A percentile compares a stretch with the other conserved stretches of the same genome.
These are phyloP conservation scores for Tolypocladium pustulatum DNA, from an alignment of 2,329 filamentous ascomycete species.

Conservation along the genomic window DNA sequence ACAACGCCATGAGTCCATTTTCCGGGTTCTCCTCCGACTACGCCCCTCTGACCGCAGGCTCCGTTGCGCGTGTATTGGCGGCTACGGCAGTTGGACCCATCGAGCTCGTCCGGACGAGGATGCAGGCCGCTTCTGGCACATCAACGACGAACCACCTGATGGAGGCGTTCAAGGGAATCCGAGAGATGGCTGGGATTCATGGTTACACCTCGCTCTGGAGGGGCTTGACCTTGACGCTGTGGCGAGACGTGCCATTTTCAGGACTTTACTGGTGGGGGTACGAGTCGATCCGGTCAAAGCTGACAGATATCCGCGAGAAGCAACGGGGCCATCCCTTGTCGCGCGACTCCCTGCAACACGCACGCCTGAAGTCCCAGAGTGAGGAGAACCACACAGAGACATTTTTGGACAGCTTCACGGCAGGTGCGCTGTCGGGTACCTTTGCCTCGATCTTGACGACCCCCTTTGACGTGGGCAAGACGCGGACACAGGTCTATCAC, in stretches of 20 bases:
- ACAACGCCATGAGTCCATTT: constrained; percentile 62
- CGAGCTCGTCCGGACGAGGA: constrained; percentile 85
- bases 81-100: constrained; percentile 80
- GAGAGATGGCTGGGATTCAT: constrained; percentile 65
- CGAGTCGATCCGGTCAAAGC: constrained; percentile 62
- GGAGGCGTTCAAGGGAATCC: constrained; percentile 65
- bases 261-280: constrained; percentile 98
- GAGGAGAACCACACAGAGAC: constrained; percentile 64
- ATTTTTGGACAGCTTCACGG: constrained; percentile 80
- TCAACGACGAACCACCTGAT: constrained; percentile 60
- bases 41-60: constrained; percentile 71
- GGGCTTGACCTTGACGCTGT: constrained; percentile 80
- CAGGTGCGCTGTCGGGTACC: constrained; percentile 73
- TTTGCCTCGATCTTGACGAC: constrained; percentile 83
- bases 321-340: constrained; percentile 28
- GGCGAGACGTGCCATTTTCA: constrained; percentile 95
- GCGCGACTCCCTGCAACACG: constrained; percentile 26
- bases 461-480: constrained; percentile 97
- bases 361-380: constrained; percentile 47
- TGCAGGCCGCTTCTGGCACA: constrained; percentile 63
- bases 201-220: constrained; percentile 84
- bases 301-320: constrained; percentile 59
- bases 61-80: constrained; percentile 66
- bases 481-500: constrained; percentile 74
- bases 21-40: constrained; percentile 55